Base-by-base conservation (phyloP, 331 rosid genomes). In the Malus hybrid region DNA sequence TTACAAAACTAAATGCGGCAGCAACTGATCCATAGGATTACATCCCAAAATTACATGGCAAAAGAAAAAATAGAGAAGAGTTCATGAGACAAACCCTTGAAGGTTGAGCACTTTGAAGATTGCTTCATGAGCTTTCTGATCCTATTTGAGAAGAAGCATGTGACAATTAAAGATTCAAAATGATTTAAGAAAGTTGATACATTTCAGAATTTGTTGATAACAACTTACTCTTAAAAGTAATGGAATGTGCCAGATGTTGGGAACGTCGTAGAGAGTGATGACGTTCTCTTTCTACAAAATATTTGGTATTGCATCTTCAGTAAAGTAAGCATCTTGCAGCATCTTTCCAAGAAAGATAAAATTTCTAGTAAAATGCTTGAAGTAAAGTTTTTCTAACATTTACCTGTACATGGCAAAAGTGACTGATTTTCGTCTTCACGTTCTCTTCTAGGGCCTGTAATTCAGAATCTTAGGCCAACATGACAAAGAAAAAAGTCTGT, bases 211-310 rank as follows among this genome's bases (percentile, higher is more conserved):
- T 39, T 39, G 30, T 18, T 36, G 60, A 53, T 56, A 77, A 56
- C 16, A 36, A 72, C 81, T 68, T 72, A 86, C 89, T 68, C 78
- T 78, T 77, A 86, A 69, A 28, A 86, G 89, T 56, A 86, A 33
- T 57, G 89, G 89, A 78, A 86, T 75, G 52, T 80, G 89, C 89
- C 89, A 86, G 63, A 86, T 86, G 78, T 86, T 86, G 63, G 87
- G 77, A 56, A 86, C 89, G n/a, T 86, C 89, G 71, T 86, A 83
- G 28, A 86, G 83, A 69, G 85, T 86, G 72, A 86, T 78, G 65
- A 86, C 75, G 78, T 80, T 80, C 26, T 80, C 87, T 36, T 66
- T 84, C 85, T 84, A 73, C 68, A 74, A 75, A 80, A 68, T 6
- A 63, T 29, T 30, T 10, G 50, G 24, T n/a, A 77, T 44, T 44